These are phyloP conservation scores for Eragrostis nindensis DNA, from an alignment of 176 grass and related monocot genomes.

Conservation along the genomic window DNA sequence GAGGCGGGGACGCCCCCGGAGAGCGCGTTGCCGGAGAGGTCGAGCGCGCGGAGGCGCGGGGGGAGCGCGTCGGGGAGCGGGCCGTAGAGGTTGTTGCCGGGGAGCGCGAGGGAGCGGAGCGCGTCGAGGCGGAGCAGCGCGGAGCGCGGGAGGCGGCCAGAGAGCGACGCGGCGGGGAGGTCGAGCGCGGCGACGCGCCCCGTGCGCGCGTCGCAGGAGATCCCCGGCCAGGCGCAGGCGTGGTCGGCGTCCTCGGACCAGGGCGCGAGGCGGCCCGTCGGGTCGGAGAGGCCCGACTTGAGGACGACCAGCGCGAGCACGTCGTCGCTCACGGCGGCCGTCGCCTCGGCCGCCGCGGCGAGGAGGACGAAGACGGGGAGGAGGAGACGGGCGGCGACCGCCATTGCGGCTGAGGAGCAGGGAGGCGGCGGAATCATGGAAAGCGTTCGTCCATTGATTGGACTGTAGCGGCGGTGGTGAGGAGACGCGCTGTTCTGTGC, in stretches of 20 bases:
- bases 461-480: constrained; percentile 36
- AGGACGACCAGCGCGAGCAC: constrained; percentile 87
- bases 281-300: constrained; percentile 72
- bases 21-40: constrained; percentile 67
- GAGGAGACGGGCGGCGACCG: background rate
- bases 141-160: constrained; percentile 65
- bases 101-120: constrained; percentile 59
- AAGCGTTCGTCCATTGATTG: constrained; percentile 36
- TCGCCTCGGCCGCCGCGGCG: background rate
- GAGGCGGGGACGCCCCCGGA: constrained; percentile 47
- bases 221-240: constrained; percentile 67
- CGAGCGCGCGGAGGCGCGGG: constrained; percentile 43
- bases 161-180: constrained; percentile 53
- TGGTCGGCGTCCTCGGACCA: constrained; percentile 85
- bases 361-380: constrained; percentile 28
- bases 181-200: constrained; percentile 53
- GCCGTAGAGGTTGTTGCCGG: constrained; percentile 66
- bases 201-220: constrained; percentile 52
- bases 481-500: background rate
- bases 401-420: constrained; percentile 22
- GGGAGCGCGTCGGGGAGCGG: constrained; percentile 47
- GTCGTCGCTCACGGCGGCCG: constrained; percentile 60
- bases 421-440: constrained; percentile 27
- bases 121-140: constrained; percentile 70
- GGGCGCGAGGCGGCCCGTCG: constrained; percentile 48